A percentile compares a stretch with the other conserved stretches of the same genome.
phyloP scores from a whole-genome alignment of 805 yeast genomes.

The Ogataea degrootiae region DNA sequence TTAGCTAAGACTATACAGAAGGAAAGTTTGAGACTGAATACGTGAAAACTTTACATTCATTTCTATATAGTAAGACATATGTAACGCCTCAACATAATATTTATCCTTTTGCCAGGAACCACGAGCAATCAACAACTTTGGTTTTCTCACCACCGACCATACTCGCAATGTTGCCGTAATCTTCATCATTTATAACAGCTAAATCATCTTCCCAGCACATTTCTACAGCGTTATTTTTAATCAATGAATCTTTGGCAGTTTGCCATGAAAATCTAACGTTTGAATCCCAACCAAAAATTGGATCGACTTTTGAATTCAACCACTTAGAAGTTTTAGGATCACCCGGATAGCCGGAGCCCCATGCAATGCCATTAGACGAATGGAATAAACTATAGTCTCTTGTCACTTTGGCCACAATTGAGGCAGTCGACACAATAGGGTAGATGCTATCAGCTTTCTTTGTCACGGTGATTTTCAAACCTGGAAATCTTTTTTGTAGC shows the following conservation, averaged over 20 bases:
- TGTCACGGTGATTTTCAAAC: constrained; percentile 69
- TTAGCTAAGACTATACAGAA: constrained; percentile 1
- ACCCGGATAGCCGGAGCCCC: constrained; percentile 94
- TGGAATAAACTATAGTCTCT: constrained; percentile 49
- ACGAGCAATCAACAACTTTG: constrained; percentile 10
- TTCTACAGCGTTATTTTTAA: constrained; percentile 43
- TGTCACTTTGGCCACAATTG: constrained; percentile 94
- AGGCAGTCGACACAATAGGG: constrained; percentile 92
- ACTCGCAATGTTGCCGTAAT: constrained; percentile 19
- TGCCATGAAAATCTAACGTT: constrained; percentile 90
- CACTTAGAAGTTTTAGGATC: constrained; percentile 85
- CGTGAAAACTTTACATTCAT: no score
- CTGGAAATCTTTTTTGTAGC: constrained; percentile 64
- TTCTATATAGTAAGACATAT: background rate
- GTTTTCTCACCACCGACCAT: constrained; percentile 8
- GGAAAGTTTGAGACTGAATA: background rate
- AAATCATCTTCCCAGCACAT: constrained; percentile 60
- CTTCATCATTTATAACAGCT: constrained; percentile 28
- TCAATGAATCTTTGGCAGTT: constrained; percentile 73
- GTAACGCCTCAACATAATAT: background rate
- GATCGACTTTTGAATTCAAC: constrained; percentile 60
- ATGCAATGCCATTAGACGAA: constrained; percentile 23
- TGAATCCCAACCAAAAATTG: constrained; percentile 78
- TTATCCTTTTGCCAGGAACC: constrained; percentile 12
- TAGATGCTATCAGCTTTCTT: constrained; percentile 92